These are phyloP conservation scores for Chytriomyces hyalinus DNA, from an alignment of 192 early-diverging fungal species.

Conservation along the genomic window DNA sequence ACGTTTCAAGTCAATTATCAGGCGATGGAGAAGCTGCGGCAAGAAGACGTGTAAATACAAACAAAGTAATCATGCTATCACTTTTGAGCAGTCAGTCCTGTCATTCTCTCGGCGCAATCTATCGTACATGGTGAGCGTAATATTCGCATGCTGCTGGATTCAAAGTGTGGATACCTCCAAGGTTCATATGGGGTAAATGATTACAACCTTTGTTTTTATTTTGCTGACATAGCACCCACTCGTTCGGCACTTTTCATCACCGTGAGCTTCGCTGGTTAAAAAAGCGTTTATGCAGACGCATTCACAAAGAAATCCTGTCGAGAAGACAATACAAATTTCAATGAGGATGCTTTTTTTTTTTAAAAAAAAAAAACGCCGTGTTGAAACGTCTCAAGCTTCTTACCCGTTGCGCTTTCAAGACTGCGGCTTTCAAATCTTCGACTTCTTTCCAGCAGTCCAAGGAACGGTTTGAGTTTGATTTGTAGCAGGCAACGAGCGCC, in stretches of 20 bases:
- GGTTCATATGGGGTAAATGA: too few species aligned
- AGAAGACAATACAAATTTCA: too few species aligned
- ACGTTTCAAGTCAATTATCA: constrained; percentile 42
- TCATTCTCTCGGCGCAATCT: too few species aligned
- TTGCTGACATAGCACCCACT: too few species aligned
- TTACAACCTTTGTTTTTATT: too few species aligned
- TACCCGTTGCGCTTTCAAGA: constrained; percentile 48
- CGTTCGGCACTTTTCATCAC: too few species aligned
- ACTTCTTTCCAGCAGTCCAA: constrained; percentile 72
- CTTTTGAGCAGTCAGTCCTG: too few species aligned
- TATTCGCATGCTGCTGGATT: too few species aligned
- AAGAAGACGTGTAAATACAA: neutral
- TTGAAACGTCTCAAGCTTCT: neutral
- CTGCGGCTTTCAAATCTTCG: constrained; percentile 58
- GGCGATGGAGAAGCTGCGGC: constrained; percentile 6
- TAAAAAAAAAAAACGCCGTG: neutral
- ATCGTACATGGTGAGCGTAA: too few species aligned
- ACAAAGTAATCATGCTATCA: neutral
- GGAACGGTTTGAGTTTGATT: constrained; percentile 53
- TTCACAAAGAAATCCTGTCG: neutral
- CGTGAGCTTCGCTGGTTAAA: too few species aligned
- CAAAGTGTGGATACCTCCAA: too few species aligned
- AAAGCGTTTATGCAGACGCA: neutral
- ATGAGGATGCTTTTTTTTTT: too few species aligned
- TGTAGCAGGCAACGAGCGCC: constrained; percentile 48